Evolutionary conservation across 805 yeast genomes (phyloP).

Genomic region (Grigorovia jiainica): DNA sequence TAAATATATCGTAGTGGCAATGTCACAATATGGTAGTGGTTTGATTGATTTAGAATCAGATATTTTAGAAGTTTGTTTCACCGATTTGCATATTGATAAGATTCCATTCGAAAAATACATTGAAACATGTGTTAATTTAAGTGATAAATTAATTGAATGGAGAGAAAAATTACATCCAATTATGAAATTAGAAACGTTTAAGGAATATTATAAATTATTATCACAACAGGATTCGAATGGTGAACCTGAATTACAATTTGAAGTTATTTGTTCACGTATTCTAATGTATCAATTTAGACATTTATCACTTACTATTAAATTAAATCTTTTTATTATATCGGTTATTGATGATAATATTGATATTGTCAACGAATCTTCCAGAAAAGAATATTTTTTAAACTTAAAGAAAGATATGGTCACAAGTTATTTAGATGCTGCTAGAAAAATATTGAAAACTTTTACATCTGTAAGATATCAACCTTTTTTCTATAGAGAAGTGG

Average conservation of each 20-base stretch:
- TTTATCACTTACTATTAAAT: slow-evolving; percentile 4
- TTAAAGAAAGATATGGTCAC: slow-evolving; percentile 2
- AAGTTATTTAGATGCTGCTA: slow-evolving; percentile 4
- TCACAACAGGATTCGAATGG: slow-evolving; percentile 3
- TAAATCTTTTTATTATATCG: slow-evolving; percentile 9
- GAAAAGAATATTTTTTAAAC: neutral
- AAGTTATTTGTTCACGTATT: slow-evolving; percentile 6
- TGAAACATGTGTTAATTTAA: slow-evolving; percentile 5
- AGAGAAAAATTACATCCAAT: slow-evolving; percentile 7
- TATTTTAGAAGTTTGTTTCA: slow-evolving; percentile 6
- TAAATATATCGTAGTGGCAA: slow-evolving; percentile 4
- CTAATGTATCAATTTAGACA: slow-evolving; percentile 8
- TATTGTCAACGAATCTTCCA: neutral
- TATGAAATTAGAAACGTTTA: slow-evolving; percentile 8
- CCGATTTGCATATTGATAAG: slow-evolving; percentile 3
- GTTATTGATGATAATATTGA: slow-evolving; percentile 12
- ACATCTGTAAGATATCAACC: slow-evolving; percentile 13
- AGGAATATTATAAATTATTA: slow-evolving; percentile 6
- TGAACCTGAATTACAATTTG: slow-evolving; percentile 5
- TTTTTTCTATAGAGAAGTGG: slow-evolving; percentile 10
- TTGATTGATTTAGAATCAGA: slow-evolving; percentile 7
- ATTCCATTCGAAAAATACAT: slow-evolving; percentile 9
- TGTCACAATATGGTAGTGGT: slow-evolving; percentile 6
- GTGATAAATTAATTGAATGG: slow-evolving; percentile 7
- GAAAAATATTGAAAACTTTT: slow-evolving; percentile 14